Conservation (phyloP, 176 grass and related monocot species). For the Aegilops tauschii region DNA sequence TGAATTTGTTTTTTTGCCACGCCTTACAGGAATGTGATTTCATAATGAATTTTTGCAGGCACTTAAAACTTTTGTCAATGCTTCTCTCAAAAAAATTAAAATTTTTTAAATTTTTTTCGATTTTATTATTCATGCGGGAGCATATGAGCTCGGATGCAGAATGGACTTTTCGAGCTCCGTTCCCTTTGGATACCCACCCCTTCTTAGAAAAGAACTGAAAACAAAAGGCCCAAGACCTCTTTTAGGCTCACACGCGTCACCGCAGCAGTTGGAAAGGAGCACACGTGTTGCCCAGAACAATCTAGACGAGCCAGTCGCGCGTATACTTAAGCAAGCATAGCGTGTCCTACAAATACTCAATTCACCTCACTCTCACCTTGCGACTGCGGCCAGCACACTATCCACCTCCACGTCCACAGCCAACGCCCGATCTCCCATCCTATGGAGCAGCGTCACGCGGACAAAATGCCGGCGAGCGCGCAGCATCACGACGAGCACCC, state of each 20-base stretch:
- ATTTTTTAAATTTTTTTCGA: no score
- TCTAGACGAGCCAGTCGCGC: background rate
- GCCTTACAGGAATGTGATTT: no score
- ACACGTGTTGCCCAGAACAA: constrained; percentile 25
- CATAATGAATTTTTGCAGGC: no score
- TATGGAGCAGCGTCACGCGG: background rate
- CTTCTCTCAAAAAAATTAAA: no score
- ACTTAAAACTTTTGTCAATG: no score
- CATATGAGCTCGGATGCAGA: no score
- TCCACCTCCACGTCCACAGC: background rate
- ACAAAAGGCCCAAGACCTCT: no score
- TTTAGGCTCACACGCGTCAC: background rate
- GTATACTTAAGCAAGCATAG: background rate
- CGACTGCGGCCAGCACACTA: background rate
- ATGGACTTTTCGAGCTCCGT: no score
- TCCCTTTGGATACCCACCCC: no score
- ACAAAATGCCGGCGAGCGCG: background rate
- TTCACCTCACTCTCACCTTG: background rate
- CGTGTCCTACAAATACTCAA: background rate
- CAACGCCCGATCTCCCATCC: background rate
- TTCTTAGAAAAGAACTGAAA: no score
- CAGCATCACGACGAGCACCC: background rate
- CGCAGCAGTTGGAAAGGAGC: background rate
- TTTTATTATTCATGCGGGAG: no score
- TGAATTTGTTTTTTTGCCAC: no score